These are phyloP conservation scores for Dactylellina leptospora DNA, from an alignment of 2,329 filamentous ascomycete genomes.

Conservation along the genomic window DNA sequence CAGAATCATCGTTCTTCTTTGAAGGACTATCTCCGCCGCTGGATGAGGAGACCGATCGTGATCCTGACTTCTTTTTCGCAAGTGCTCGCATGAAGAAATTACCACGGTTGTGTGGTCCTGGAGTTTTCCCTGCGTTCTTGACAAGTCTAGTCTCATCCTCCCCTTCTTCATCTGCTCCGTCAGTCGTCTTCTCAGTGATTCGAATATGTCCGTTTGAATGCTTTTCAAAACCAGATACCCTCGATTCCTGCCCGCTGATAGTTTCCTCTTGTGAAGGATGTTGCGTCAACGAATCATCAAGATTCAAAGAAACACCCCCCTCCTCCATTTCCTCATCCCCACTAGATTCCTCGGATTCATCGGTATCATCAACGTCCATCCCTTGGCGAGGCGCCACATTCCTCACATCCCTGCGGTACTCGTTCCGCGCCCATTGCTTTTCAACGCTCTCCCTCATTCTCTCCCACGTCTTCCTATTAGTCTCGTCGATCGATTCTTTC, in stretches of 20 bases:
- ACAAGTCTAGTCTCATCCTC: not conserved
- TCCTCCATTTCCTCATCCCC: conserved; percentile 7
- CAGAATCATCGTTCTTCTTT: not conserved
- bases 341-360: too few species aligned
- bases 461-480: conserved; percentile 25
- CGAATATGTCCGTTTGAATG: too few species aligned
- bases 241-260: too few species aligned
- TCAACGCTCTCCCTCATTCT: conserved; percentile 2
- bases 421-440: not conserved
- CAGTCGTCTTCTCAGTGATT: too few species aligned
- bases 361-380: not conserved
- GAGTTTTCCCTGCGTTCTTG: conserved; percentile 39
- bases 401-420: too few species aligned
- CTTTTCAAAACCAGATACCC: too few species aligned
- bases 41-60: not conserved
- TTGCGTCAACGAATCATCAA: too few species aligned
- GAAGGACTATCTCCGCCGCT: not conserved
- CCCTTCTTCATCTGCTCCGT: not conserved
- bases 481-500: conserved; percentile 17
- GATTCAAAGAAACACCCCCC: conserved; percentile 2
- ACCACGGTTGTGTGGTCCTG: not conserved
- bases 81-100: not conserved
- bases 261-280: too few species aligned
- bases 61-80: not conserved
- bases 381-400: not conserved